Percentiles rank a stretch among this genome's conserved stretches.
phyloP scores from a whole-genome alignment of 768 basidiomycete genomes.

The Mycena galericulata region DNA sequence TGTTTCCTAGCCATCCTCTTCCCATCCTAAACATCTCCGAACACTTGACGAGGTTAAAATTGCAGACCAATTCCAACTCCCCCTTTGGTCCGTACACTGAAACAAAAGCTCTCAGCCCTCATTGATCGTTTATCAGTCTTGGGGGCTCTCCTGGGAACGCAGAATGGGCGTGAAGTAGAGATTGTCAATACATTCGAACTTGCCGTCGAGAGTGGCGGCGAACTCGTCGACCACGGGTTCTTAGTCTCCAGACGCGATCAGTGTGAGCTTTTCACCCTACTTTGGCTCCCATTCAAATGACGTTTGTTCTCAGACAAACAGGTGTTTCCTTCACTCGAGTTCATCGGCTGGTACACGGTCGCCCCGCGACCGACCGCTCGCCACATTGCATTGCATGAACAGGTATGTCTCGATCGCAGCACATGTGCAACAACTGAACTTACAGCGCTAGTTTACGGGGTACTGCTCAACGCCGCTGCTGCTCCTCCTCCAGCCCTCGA shows the following conservation, averaged over 20 bases:
- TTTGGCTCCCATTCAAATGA: conserved; percentile 10
- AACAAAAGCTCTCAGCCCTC: not conserved
- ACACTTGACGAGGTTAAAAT: conserved; percentile 87
- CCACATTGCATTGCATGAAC: conserved; percentile 88
- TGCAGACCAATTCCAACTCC: conserved; percentile 70
- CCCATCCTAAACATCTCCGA: conserved; percentile 98
- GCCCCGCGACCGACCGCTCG: conserved; percentile 76
- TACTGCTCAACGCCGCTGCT: conserved; percentile 93
- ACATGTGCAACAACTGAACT: conserved; percentile 5
- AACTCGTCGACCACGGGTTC: conserved; percentile 83
- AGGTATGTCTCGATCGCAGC: conserved; percentile 58
- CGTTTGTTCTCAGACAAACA: conserved; percentile 84
- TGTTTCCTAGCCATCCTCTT: conserved; percentile 83
- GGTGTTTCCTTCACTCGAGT: conserved; percentile 96
- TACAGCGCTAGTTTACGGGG: conserved; percentile 71
- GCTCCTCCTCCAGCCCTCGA: conserved; percentile 75
- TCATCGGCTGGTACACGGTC: conserved; percentile 98
- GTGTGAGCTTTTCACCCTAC: conserved; percentile 58
- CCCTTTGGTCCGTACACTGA: conserved; percentile 70
- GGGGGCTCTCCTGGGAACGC: conserved; percentile 94
- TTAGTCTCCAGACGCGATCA: conserved; percentile 87
- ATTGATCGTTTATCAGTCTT: conserved; percentile 67
- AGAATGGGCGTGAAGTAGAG: conserved; percentile 94
- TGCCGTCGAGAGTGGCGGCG: conserved; percentile 68
- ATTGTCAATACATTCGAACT: conserved; percentile 98